A percentile compares a stretch with the other conserved stretches of the same genome.
phyloP scores from a whole-genome alignment of 768 basidiomycete species.

The Tulasnella calospora region DNA sequence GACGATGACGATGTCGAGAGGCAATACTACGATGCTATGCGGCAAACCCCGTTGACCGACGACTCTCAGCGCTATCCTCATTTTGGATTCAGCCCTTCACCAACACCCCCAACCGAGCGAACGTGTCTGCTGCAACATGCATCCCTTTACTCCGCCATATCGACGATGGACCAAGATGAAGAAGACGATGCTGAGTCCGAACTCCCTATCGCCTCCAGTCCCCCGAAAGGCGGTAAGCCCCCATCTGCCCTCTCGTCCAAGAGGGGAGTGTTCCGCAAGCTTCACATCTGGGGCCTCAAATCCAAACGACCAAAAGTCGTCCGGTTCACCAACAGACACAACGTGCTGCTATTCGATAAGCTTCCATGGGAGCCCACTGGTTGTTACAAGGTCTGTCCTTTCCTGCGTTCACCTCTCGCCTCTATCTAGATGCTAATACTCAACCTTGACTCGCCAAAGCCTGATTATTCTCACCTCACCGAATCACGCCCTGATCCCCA shows the following conservation, averaged over 20 bases:
- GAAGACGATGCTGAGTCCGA: not conserved
- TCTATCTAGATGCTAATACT: not conserved
- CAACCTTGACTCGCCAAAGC: slow-evolving; percentile 4
- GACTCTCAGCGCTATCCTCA: slow-evolving; percentile 6
- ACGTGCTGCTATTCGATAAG: slow-evolving; percentile 20
- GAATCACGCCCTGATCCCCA: slow-evolving; percentile 9
- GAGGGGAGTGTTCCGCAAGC: slow-evolving; percentile 4
- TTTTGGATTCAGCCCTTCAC: not conserved
- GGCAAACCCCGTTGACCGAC: not conserved
- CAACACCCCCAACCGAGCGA: slow-evolving; percentile 7
- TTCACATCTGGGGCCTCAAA: not conserved
- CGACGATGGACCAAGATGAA: not conserved
- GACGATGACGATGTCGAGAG: not conserved
- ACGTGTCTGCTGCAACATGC: slow-evolving; percentile 9
- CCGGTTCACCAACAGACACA: slow-evolving; percentile 14
- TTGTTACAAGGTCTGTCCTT: slow-evolving; percentile 10
- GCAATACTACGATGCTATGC: not conserved
- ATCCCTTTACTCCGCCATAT: slow-evolving; percentile 9
- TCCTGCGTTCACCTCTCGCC: not conserved
- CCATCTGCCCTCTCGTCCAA: slow-evolving; percentile 10
- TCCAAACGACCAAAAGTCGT: slow-evolving; percentile 20
- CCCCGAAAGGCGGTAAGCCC: slow-evolving; percentile 10
- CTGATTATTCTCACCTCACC: slow-evolving; percentile 16
- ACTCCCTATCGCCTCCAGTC: slow-evolving; percentile 15
- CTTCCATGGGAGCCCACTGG: slow-evolving; percentile 22